A percentile compares a stretch with the other conserved stretches of the same genome.
These are phyloP conservation scores for Spatholobus suberectus DNA, from an alignment of 306 rosid species.

Conservation along the genomic window DNA sequence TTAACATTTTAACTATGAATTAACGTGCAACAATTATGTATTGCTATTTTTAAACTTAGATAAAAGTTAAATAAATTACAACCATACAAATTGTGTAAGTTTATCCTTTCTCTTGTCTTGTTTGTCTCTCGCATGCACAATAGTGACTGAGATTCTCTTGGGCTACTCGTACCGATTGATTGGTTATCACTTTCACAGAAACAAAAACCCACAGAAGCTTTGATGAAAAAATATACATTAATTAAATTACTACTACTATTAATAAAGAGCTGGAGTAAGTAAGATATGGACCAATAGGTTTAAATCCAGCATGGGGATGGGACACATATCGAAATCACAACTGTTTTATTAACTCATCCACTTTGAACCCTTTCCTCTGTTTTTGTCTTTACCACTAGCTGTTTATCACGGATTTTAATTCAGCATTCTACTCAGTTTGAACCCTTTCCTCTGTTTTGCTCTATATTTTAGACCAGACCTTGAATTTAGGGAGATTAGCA, in stretches of 20 bases:
- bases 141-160: slow-evolving; percentile 53
- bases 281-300: slow-evolving; percentile 35
- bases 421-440: neutral
- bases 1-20: no score
- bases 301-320: slow-evolving; percentile 19
- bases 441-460: no score
- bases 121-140: slow-evolving; percentile 22
- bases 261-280: slow-evolving; percentile 31
- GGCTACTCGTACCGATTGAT: slow-evolving; percentile 30
- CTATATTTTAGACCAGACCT: neutral
- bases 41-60: no score
- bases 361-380: neutral
- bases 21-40: no score
- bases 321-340: slow-evolving; percentile 34
- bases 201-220: slow-evolving; percentile 19
- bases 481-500: neutral
- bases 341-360: neutral
- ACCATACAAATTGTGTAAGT: neutral
- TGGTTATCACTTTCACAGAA: slow-evolving; percentile 32
- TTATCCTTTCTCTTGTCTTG: slow-evolving; percentile 19
- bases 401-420: neutral
- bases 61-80: neutral
- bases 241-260: neutral
- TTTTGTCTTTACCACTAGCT: slow-evolving; percentile 25
- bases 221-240: no score